These are phyloP conservation scores for Blastocystis sp. DNA, from an alignment of 352 stramenopile species.

Conservation along the genomic window DNA sequence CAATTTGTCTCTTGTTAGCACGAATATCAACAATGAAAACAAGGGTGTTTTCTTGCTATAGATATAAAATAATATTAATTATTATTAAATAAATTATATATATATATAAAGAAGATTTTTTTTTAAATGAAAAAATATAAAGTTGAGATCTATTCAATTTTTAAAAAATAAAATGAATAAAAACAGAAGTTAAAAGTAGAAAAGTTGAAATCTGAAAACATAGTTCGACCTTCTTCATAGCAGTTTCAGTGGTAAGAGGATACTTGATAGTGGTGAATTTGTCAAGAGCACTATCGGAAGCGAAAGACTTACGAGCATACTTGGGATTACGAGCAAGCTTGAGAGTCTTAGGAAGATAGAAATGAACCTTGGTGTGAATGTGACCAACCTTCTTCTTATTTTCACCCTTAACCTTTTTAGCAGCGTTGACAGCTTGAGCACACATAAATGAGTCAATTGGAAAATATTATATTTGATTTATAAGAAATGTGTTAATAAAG, in stretches of 20 bases:
- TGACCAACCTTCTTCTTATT: conserved; percentile 75
- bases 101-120: too few relatives aligned
- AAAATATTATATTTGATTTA: too few relatives aligned
- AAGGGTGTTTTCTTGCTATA: conserved; percentile 93
- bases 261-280: conserved; percentile 98
- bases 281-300: conserved; percentile 70
- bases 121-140: too few relatives aligned
- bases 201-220: neutral
- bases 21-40: conserved; percentile 98
- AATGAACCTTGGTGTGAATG: conserved; percentile 96
- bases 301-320: conserved; percentile 74
- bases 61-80: too few relatives aligned
- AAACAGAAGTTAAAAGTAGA: too few relatives aligned
- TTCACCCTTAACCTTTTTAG: conserved; percentile 33
- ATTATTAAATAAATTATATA: too few relatives aligned
- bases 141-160: too few relatives aligned
- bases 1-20: conserved; percentile 99
- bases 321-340: conserved; percentile 74
- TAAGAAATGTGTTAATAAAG: too few relatives aligned
- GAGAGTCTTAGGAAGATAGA: conserved; percentile 96
- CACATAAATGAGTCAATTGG: too few relatives aligned
- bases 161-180: too few relatives aligned
- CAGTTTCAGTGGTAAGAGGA: conserved; percentile 92
- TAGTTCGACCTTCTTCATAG: conserved; percentile 99
- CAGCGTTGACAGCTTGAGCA: conserved; percentile 34